These are phyloP conservation scores for Phytophthora fragariaefolia DNA, from an alignment of 352 stramenopile species.

Conservation along the genomic window DNA sequence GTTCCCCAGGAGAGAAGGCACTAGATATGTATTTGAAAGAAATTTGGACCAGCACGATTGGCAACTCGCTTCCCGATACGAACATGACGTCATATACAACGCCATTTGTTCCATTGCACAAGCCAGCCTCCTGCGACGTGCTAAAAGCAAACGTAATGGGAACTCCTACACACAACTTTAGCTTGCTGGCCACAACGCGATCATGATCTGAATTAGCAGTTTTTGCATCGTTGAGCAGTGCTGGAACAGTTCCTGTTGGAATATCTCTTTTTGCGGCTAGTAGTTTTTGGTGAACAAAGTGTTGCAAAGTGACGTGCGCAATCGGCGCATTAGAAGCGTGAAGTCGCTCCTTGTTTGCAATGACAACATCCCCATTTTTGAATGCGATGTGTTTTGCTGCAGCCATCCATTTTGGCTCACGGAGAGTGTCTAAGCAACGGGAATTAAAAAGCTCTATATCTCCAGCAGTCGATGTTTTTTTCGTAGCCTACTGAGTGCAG, in stretches of 20 bases:
- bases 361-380: not conserved
- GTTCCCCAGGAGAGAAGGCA: not conserved
- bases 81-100: slow-evolving; percentile 2
- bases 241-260: not conserved
- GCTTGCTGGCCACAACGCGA: not conserved
- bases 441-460: not conserved
- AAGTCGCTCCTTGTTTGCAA: not conserved
- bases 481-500: not conserved
- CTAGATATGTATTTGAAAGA: not conserved
- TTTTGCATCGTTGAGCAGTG: not conserved
- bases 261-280: slow-evolving; percentile 1
- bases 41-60: not conserved
- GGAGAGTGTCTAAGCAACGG: not conserved
- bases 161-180: not conserved
- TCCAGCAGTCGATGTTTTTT: not conserved
- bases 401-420: not conserved
- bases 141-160: not conserved
- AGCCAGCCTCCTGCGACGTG: not conserved
- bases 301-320: not conserved
- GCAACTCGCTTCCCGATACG: not conserved
- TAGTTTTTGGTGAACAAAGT: not conserved
- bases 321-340: not conserved
- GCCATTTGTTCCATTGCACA: not conserved
- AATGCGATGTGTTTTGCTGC: not conserved
- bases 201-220: not conserved